Base-by-base conservation (phyloP, 73 alveolate species). In the Symbiodinium pilosum region DNA sequence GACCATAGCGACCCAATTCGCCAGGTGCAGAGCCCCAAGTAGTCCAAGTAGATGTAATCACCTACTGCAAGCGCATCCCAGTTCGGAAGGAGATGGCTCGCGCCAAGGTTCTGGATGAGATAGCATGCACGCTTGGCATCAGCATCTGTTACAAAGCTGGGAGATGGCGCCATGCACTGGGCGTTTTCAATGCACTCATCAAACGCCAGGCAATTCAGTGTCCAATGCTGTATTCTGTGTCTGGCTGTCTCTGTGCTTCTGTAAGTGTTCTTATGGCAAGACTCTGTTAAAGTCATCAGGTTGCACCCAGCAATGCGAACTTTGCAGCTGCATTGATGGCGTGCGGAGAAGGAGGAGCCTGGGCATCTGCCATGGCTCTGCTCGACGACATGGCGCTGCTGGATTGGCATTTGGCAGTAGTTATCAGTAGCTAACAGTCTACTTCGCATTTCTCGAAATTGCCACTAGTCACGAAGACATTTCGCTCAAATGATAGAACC, bases 261-360 rank as follows among this genome's bases (percentile, higher is more conserved):
- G n/a, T n/a, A n/a, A n/a, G n/a, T n/a, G n/a, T n/a, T n/a, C n/a
- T n/a, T n/a, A n/a, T n/a, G n/a, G n/a, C n/a, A n/a, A n/a, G n/a
- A n/a, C n/a, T n/a, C n/a, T n/a, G n/a, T n/a, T n/a, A n/a, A n/a
- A n/a, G n/a, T n/a, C n/a, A n/a, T n/a, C n/a, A 71, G 85, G 85
- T 71, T 11, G 14, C 28, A 43, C 85, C 85, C 2, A 34, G 85
- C 26, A 43, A n/a, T 5, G 85, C 85, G 28, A 71, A 71, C 43
- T 71, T n/a, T 24, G 85, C 44, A 12, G 85, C 85, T 34, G 85
- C 85, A n/a, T 7, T 71, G 85, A 36, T 36, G 85, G 85, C 43
- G 9, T 71, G 85, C 43, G 43, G 43, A n/a, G 85, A 71, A 11
- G 44, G 43, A 9, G 85, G 85, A 21, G 85, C 85, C 44, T 71